Percentiles rank a stretch among this genome's conserved stretches.
phyloP scores from a whole-genome alignment of 306 rosid genomes.

The Cucumis sativus region Cucumber_9930_V3 NC_026659.2:25236501-25237000 shows the following conservation, averaged over 20 bases:
- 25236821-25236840: neutral
- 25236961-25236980: too few species aligned
- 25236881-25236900: too few species aligned
- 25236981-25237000: too few species aligned
- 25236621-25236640: conserved; percentile 7
- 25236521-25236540: conserved; percentile 44
- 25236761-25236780: neutral
- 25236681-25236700: neutral
- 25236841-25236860: too few species aligned
- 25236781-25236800: neutral
- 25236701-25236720: neutral
- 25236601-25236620: neutral
- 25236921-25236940: too few species aligned
- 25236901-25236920: too few species aligned
- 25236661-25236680: neutral
- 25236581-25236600: conserved; percentile 1
- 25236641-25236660: neutral
- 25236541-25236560: conserved; percentile 76
- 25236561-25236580: conserved; percentile 31
- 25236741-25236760: neutral
- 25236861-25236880: too few species aligned
- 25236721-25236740: neutral
- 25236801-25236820: neutral
- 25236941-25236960: too few species aligned
- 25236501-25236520: conserved; percentile 71